Percentiles rank a stretch among this genome's conserved stretches.
These are phyloP conservation scores for Penicillium silybi DNA, from an alignment of 495 filamentous ascomycete genomes.

Conservation along the genomic window DNA sequence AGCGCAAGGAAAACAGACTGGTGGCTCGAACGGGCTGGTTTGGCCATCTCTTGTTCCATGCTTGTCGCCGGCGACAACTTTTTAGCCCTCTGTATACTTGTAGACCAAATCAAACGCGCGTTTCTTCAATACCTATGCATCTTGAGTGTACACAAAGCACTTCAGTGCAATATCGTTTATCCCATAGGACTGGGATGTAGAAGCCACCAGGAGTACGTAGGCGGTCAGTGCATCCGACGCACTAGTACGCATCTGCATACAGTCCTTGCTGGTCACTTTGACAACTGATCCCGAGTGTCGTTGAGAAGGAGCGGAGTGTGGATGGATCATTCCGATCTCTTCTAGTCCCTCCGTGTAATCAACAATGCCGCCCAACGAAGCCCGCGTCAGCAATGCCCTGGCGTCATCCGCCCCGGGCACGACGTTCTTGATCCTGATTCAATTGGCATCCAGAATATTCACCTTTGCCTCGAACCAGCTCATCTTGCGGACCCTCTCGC, in stretches of 20 bases:
- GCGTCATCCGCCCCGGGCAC: slow-evolving; percentile 62
- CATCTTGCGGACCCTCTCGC: slow-evolving; percentile 80
- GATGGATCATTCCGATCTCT: neutral
- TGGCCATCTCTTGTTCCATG: neutral
- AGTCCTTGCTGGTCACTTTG: neutral
- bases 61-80: slow-evolving; percentile 18
- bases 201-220: neutral
- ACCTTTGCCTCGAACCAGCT: slow-evolving; percentile 91
- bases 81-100: slow-evolving; percentile 10
- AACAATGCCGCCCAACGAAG: slow-evolving; percentile 10
- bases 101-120: slow-evolving; percentile 5
- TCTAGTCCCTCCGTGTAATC: neutral
- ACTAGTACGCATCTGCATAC: neutral
- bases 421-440: slow-evolving; percentile 79
- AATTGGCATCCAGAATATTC: slow-evolving; percentile 74
- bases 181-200: too few relatives aligned
- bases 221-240: neutral
- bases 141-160: neutral
- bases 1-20: neutral
- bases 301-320: neutral
- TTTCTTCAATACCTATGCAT: neutral
- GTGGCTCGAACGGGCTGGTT: neutral
- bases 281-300: neutral
- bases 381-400: slow-evolving; percentile 19
- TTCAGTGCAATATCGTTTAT: too few relatives aligned